A percentile compares a stretch with the other conserved stretches of the same genome.
Evolutionary conservation across 768 basidiomycete species (phyloP).

Genomic region (Hypsizygus marmoreus): DNA sequence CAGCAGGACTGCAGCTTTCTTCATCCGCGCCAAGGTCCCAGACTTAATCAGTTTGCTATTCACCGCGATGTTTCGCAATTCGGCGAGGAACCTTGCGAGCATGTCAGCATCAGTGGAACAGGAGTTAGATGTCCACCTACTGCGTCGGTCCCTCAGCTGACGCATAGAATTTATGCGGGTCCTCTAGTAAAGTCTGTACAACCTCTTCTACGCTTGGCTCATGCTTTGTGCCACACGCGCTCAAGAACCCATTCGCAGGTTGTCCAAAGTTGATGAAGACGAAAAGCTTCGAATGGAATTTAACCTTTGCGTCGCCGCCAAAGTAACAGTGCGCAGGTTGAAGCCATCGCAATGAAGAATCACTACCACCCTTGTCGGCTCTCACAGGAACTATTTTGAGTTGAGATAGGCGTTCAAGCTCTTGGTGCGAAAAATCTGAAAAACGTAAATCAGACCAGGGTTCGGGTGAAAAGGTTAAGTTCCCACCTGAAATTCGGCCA

Average conservation of each 20-base stretch:
- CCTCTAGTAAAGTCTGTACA: constrained; percentile 63
- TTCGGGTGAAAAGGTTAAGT: not conserved
- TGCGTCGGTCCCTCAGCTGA: constrained; percentile 68
- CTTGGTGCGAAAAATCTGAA: constrained; percentile 57
- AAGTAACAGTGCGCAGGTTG: constrained; percentile 74
- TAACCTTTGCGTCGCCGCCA: constrained; percentile 48
- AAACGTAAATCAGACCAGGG: constrained; percentile 4
- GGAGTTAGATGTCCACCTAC: constrained; percentile 40
- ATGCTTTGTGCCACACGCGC: constrained; percentile 82
- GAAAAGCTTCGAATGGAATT: constrained; percentile 81
- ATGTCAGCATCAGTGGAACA: not conserved
- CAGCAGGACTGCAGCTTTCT: constrained; percentile 67
- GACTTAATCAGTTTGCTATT: constrained; percentile 61
- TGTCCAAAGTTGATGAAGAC: constrained; percentile 87
- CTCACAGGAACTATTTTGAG: constrained; percentile 68
- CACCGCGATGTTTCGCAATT: constrained; percentile 85
- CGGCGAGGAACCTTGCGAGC: constrained; percentile 67
- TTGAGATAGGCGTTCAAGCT: constrained; percentile 59
- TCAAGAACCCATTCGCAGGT: constrained; percentile 80
- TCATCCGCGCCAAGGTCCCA: constrained; percentile 65
- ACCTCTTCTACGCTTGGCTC: constrained; percentile 89
- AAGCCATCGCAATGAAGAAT: constrained; percentile 44
- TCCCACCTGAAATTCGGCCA: constrained; percentile 58
- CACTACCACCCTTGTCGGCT: constrained; percentile 27
- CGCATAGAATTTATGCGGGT: constrained; percentile 72